These are phyloP conservation scores for Eleusine coracana DNA, from an alignment of 176 grass and related monocot species.

Conservation along the genomic window DNA sequence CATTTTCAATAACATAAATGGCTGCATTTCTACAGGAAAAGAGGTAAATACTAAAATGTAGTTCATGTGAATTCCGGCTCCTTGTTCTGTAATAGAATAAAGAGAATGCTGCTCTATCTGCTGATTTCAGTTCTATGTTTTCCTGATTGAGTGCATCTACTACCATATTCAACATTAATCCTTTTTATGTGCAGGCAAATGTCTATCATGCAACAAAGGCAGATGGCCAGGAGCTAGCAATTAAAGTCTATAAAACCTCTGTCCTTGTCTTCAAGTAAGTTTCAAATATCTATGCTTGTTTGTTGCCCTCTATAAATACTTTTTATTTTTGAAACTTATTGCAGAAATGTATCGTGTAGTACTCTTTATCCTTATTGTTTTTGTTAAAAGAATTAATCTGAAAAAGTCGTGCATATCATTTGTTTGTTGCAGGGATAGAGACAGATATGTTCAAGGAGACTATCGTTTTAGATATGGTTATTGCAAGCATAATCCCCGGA, in stretches of 20 bases:
- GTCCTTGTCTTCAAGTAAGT: conserved; percentile 99
- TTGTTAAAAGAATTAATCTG: neutral
- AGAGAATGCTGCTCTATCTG: neutral
- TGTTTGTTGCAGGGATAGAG: conserved; percentile 79
- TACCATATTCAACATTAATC: neutral
- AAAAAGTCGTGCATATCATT: conserved; percentile 22
- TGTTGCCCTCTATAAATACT: conserved; percentile 5
- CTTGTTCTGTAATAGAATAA: neutral
- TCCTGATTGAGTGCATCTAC: neutral
- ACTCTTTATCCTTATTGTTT: neutral
- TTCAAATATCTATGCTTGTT: conserved; percentile 10
- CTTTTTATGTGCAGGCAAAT: conserved; percentile 69
- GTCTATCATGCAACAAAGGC: conserved; percentile 94
- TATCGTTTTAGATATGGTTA: conserved; percentile 99
- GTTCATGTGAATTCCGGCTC: neutral
- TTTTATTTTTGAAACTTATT: conserved; percentile 25
- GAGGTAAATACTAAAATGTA: conserved; percentile 54
- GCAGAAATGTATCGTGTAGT: conserved; percentile 23
- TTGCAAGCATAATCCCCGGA: conserved; percentile 96
- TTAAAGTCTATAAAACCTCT: conserved; percentile 99
- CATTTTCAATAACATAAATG: conserved; percentile 86
- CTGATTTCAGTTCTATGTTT: neutral
- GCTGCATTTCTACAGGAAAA: conserved; percentile 98
- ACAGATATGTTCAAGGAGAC: conserved; percentile 95
- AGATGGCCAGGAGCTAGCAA: conserved; percentile 84